Evolutionary conservation across 148 eudicot species (phyloP), one percentile per base, ranked within the genome.

Genomic region (Selenicereus undatus): DNA sequence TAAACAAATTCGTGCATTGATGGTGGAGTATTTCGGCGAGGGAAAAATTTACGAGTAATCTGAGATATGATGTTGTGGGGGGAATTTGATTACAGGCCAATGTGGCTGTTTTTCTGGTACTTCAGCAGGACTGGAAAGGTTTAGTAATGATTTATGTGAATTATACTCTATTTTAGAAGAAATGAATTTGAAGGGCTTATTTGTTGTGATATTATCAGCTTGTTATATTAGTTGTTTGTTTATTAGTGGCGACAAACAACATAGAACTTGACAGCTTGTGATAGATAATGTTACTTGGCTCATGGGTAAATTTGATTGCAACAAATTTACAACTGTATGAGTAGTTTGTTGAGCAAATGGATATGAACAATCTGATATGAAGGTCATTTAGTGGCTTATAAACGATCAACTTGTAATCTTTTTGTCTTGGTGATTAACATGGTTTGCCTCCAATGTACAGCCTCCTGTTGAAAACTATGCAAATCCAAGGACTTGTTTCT

Each of bases 401-500:
- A 43, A 30, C 64, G 48, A 30, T 4, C 11, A 78, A 45, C 21
- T 14, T 69, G 50, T 16, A 51, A 30, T 13, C 21, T n/a, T 69
- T 21, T 24, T 64, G 73, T 64, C 51, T 30, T 58, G 32, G 17
- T 62, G 52, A 76, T 48, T 80, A 26, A 72, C 62, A 42, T 35
- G 13, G 58, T 26, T 48, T 24, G 65, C 27, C 60, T 60, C 29
- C 39, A 72, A 48, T 85, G 76, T 84, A 83, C 97, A 93, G 95
- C 80, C 89, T 80, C 82, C 90, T 27, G 86, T 86, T 39, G 97
- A 95, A 81, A 91, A 89, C 82, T 95, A 95, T 86, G 90, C 98
- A 65, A 89, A 95, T 84, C 98, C 98, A 22, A 82, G 83, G 81
- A 91, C 93, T 52, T 95, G 98, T 80, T 90, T 95, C 90, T 95